A percentile compares a stretch with the other conserved stretches of the same genome.
Conservation (phyloP, 352 stramenopile genomes). For the Discostella stelligera region DNA sequence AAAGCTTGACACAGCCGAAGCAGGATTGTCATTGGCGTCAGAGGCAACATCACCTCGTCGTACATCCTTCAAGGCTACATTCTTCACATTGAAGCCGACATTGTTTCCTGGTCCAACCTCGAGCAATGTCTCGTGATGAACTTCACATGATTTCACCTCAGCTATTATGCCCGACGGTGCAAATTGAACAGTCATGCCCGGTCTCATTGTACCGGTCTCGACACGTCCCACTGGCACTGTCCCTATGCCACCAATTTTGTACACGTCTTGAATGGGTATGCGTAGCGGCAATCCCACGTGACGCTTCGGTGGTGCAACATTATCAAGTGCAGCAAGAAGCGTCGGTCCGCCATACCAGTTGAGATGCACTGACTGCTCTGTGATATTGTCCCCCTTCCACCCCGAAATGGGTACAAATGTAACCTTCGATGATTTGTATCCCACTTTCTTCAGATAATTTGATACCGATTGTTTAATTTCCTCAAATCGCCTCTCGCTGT, state of each 20-base stretch:
- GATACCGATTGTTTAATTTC: constrained; percentile 91
- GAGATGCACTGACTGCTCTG: constrained; percentile 92
- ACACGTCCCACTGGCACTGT: constrained; percentile 95
- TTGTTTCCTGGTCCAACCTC: constrained; percentile 93
- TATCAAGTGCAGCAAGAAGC: constrained; percentile 91
- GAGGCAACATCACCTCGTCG: constrained; percentile 91
- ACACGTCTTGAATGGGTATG: constrained; percentile 94
- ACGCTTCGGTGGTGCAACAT: constrained; percentile 88
- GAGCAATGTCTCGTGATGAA: constrained; percentile 91
- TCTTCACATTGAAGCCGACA: constrained; percentile 98
- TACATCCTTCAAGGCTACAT: constrained; percentile 91
- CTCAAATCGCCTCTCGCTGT: constrained; percentile 90
- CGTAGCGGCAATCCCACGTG: constrained; percentile 93
- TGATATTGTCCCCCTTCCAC: constrained; percentile 97
- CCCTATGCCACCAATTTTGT: constrained; percentile 97
- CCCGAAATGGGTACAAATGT: constrained; percentile 95
- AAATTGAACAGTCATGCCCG: constrained; percentile 90
- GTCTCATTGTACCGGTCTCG: constrained; percentile 94
- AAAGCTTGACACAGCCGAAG: constrained; percentile 86
- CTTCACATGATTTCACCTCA: constrained; percentile 95
- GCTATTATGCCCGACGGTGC: constrained; percentile 88
- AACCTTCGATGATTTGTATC: constrained; percentile 94
- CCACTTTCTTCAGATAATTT: constrained; percentile 93
- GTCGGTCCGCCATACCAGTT: constrained; percentile 94
- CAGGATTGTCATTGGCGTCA: constrained; percentile 91